Base-by-base conservation (phyloP, 2,329 filamentous ascomycete species). In the Tympanopsis confertula region DNA sequence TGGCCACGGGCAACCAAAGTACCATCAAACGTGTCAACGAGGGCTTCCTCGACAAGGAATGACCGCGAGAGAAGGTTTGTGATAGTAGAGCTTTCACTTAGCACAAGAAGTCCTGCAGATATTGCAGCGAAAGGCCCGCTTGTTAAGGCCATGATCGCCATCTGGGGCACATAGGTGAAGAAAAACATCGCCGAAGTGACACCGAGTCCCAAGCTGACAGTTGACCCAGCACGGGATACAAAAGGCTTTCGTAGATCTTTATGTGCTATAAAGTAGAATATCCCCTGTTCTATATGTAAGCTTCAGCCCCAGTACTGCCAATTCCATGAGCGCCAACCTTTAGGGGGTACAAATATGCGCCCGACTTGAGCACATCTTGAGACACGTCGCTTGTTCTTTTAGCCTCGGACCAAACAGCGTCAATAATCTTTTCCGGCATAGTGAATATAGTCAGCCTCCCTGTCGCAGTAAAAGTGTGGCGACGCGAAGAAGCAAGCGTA, bases 121-220 rank as follows among this genome's bases (percentile, higher is more conserved):
- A 63, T 63, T 17, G 69, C 42, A 19, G 66, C 62, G 5, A 68
- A 67, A 0, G 68, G 77, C 0, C 78, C 78, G 41, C 71, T 76
- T 38, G 78, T 75, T 47, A 82, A 63, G 30, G 73, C 62, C 42
- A 81, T 62, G 14, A 81, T 52, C 5, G 77, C 71, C 17, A 70
- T 65, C 58, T 82, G 78, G 2, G 78, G 78, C 5, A 79, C 53
- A 49, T 80, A 81, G 36, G 77, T 77, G 51, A 81, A 69, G 45
- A 72, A 58, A 53, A 82, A 82, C 74, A 81, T 78, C 47, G 67
- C 57, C 10, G 61, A 59, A 2, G 76, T 79, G 30, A 82, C 63
- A 35, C 68, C 66, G 14, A 75, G 41, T 17, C 74, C 74, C 4
- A 79, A 62, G 3, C 63, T 65, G 39, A 79, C 43, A 15, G 71